Evolutionary conservation across 2,329 filamentous ascomycete species (phyloP), one percentile per base, ranked within the genome.

Genomic region (Myotisia sp.): DNA sequence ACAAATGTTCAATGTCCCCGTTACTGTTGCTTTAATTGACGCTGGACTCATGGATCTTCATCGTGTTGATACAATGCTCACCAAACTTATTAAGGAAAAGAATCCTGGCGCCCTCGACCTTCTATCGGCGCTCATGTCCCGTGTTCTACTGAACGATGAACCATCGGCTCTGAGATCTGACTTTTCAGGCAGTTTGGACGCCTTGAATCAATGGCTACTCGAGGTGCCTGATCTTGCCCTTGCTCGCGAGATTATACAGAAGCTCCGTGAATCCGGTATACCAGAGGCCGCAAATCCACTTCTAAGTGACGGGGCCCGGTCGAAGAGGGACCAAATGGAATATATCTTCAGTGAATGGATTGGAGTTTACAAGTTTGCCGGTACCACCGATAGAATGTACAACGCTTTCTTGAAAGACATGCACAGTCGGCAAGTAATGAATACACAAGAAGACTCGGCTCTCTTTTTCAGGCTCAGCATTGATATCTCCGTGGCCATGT

Each of bases 341-440:
- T 95, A 98, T 52, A 70, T 94, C 13, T 94, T 98, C 49, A 85
- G 87, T 27, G 90, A 98, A 60, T 98, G 90, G 90, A 72, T 87
- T 18, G 76, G 79, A 39, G 70, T 94, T 5, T 79, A 70, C 60
- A 79, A 79, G 55, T 82, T 84, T 47, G 70, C 75, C n/a, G 74
- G 77, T 44, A 74, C 78, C 3, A 76, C 78, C 3, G 79, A 84
- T 41, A 80, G 79, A 49, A 71, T 77, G 0, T 67, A 76, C 35
- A 63, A 70, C 4, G 72, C 81, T 2, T 95, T 95, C 56, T 71
- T 94, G 29, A 75, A 79, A 47, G 87, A 95, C 55, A 64, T 95
- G 50, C 79, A 87, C 47, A 68, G 76, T 37, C 71, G 72, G 43
- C 71, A 79, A 41, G 65, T 90, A 12, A 71, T 95, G 50, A 71